phyloP scores from a whole-genome alignment of 2,329 filamentous ascomycete species.

The Xylariaceae sp. region DNA sequence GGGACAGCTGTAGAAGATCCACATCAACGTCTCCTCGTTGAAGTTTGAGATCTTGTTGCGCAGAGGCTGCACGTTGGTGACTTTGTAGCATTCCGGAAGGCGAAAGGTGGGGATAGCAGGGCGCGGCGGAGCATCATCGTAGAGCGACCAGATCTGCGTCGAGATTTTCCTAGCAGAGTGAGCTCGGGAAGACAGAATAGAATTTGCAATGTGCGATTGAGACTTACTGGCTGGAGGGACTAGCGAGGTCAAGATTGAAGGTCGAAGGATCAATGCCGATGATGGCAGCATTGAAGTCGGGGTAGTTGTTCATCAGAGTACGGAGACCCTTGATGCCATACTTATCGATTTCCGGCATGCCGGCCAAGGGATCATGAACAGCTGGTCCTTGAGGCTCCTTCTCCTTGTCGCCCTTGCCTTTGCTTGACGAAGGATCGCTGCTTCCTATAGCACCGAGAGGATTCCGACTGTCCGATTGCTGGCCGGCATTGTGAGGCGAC shows the following conservation, averaged over 20 bases:
- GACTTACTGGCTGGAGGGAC: conserved; percentile 28
- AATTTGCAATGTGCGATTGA: too few species aligned
- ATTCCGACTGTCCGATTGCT: conserved; percentile 37
- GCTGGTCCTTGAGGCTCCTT: conserved; percentile 40
- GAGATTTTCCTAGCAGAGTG: conserved; percentile 48
- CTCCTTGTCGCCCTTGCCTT: conserved; percentile 45
- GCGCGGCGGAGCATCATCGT: conserved; percentile 57
- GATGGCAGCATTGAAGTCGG: conserved; percentile 60
- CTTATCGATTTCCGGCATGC: conserved; percentile 62
- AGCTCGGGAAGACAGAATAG: conserved; percentile 1
- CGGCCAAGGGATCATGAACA: conserved; percentile 56
- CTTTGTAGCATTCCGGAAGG: conserved; percentile 64
- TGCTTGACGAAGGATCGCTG: conserved; percentile 39
- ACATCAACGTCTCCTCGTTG: conserved; percentile 67
- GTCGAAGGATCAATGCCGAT: conserved; percentile 57
- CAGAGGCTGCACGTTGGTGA: conserved; percentile 63
- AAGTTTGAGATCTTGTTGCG: conserved; percentile 65
- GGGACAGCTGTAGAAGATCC: conserved; percentile 68
- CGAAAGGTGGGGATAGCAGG: conserved; percentile 56
- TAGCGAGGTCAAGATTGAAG: conserved; percentile 57
- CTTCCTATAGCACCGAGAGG: conserved; percentile 46
- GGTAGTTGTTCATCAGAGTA: conserved; percentile 62
- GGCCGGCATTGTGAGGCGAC: conserved; percentile 34
- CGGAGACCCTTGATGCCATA: conserved; percentile 64
- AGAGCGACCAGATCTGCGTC: conserved; percentile 59